Conservation (phyloP, 495 filamentous ascomycete genomes). For the Xylaria intraflava region DNA sequence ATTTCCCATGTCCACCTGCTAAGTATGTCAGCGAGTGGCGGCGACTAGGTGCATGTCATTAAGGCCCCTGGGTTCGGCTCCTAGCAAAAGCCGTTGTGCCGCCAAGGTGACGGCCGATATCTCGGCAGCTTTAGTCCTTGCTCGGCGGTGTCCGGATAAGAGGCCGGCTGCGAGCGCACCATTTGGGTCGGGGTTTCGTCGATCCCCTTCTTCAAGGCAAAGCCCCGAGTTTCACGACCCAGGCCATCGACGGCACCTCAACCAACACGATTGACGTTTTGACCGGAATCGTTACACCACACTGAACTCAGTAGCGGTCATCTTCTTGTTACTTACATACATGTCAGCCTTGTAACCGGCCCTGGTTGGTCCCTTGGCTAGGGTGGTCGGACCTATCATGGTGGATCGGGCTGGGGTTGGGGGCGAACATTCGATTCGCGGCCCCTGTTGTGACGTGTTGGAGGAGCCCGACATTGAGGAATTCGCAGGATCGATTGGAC, state of each 20-base stretch:
- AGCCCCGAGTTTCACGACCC: background rate
- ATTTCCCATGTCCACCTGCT: background rate
- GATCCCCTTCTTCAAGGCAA: background rate
- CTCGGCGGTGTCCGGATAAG: background rate
- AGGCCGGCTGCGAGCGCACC: background rate
- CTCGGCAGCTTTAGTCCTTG: background rate
- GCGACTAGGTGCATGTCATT: background rate
- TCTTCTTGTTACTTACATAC: background rate
- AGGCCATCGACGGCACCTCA: conserved; percentile 2
- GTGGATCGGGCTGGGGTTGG: conserved; percentile 1
- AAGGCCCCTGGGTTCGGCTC: too few relatives aligned
- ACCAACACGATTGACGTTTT: background rate
- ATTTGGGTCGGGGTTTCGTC: background rate
- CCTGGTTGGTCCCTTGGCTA: conserved; percentile 5
- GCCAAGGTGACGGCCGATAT: too few relatives aligned
- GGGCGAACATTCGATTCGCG: conserved; percentile 1
- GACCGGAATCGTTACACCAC: background rate
- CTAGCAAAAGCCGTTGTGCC: background rate
- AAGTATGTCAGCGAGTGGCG: too few relatives aligned
- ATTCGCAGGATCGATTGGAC: conserved; percentile 17
- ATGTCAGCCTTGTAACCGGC: conserved; percentile 6
- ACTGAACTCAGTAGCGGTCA: background rate
- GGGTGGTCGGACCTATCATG: conserved; percentile 10
- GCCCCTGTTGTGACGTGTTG: conserved; percentile 4
- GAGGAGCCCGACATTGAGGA: conserved; percentile 4